Percentiles rank a stretch among this genome's conserved stretches.
These are phyloP conservation scores for Podaxis sp. DNA, from an alignment of 768 basidiomycete genomes.

Conservation along the genomic window DNA sequence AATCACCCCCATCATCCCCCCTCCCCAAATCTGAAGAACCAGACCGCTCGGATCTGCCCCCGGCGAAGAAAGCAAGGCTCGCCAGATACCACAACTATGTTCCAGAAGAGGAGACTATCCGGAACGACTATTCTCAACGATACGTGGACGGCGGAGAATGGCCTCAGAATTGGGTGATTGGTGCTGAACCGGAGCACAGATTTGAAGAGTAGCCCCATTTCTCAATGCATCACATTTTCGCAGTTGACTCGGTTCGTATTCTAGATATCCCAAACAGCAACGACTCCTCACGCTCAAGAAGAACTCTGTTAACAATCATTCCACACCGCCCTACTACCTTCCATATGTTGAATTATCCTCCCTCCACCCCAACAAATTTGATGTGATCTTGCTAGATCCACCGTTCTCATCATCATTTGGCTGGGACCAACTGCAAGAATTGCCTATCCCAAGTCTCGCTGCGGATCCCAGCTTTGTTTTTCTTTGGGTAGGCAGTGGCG, in stretches of 20 bases:
- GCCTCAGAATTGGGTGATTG: conserved; percentile 92
- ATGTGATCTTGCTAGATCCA: conserved; percentile 89
- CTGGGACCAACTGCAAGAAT: conserved; percentile 80
- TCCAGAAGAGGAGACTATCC: conserved; percentile 92
- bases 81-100: conserved; percentile 80
- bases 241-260: background rate
- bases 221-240: background rate
- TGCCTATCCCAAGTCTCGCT: conserved; percentile 80
- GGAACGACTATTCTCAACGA: conserved; percentile 91
- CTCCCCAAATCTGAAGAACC: conserved; percentile 33
- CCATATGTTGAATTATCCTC: conserved; percentile 55
- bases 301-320: conserved; percentile 64
- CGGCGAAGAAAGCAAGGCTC: conserved; percentile 72
- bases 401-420: conserved; percentile 84
- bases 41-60: conserved; percentile 34
- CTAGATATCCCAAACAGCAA: conserved; percentile 92
- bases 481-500: conserved; percentile 93
- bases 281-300: conserved; percentile 83
- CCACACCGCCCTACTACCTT: conserved; percentile 76
- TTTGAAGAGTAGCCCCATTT: conserved; percentile 85
- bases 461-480: conserved; percentile 94
- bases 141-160: conserved; percentile 92
- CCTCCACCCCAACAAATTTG: conserved; percentile 74
- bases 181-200: conserved; percentile 82
- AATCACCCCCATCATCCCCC: conserved; percentile 50